These are phyloP conservation scores for Trichoderma gracile DNA, from an alignment of 2,329 filamentous ascomycete genomes.

Conservation along the genomic window DNA sequence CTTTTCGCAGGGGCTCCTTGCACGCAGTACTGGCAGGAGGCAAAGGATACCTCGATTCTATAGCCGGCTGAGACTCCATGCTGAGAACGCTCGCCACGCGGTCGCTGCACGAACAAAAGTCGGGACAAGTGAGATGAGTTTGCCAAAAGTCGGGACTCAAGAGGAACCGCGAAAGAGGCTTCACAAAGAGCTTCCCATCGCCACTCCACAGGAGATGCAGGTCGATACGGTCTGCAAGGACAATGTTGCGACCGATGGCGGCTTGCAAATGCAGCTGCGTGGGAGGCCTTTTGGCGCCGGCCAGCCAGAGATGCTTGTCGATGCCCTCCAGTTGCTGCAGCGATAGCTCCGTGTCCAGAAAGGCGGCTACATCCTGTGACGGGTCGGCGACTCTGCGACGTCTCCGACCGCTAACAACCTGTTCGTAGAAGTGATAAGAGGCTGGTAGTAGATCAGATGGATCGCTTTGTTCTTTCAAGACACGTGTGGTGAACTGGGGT, in stretches of 20 bases:
- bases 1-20: background rate
- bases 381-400: background rate
- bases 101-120: background rate
- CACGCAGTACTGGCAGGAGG: background rate
- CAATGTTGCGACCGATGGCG: conserved; percentile 32
- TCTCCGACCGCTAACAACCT: background rate
- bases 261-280: conserved; percentile 34
- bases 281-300: conserved; percentile 33
- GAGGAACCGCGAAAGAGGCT: conserved; percentile 41
- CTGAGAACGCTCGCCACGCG: background rate
- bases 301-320: conserved; percentile 33
- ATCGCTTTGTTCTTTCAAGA: background rate
- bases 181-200: conserved; percentile 36
- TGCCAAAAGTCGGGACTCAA: conserved; percentile 32
- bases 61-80: background rate
- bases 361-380: background rate
- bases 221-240: conserved; percentile 37
- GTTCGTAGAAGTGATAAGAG: background rate
- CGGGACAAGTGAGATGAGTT: background rate
- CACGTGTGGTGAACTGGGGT: background rate
- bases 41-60: background rate
- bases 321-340: conserved; percentile 26
- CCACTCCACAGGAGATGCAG: conserved; percentile 36
- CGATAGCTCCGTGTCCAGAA: conserved; percentile 25
- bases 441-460: background rate